Percentiles rank a stretch among this genome's conserved stretches.
These are phyloP conservation scores for Colletotrichum gigasporum DNA, from an alignment of 2,329 filamentous ascomycete genomes.

Conservation along the genomic window DNA sequence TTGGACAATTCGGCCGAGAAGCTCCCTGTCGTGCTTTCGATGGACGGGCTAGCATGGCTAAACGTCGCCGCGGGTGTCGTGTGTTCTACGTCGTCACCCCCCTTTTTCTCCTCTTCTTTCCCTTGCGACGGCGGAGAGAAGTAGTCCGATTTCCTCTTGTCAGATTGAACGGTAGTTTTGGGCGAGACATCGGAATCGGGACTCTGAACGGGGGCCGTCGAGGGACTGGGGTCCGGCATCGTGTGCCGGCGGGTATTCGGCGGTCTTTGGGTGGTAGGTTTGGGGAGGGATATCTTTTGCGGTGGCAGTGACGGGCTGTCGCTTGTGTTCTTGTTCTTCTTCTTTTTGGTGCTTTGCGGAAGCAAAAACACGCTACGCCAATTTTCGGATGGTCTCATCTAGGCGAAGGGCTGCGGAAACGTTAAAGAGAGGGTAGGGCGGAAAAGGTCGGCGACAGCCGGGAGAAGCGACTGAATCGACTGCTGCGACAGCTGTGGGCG, in stretches of 20 bases:
- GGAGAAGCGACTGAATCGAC: too few species aligned
- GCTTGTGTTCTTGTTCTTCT: slow-evolving; percentile 20
- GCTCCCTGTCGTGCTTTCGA: slow-evolving; percentile 15
- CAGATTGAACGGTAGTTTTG: slow-evolving; percentile 40
- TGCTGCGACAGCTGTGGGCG: slow-evolving; percentile 5
- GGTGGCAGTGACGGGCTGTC: slow-evolving; percentile 5
- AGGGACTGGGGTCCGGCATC: slow-evolving; percentile 29
- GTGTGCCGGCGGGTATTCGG: slow-evolving; percentile 16
- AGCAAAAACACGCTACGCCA: slow-evolving; percentile 29
- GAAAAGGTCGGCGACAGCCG: too few species aligned
- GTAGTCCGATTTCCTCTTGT: slow-evolving; percentile 37
- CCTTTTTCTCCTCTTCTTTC: slow-evolving; percentile 4
- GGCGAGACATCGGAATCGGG: slow-evolving; percentile 56
- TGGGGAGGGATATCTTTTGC: slow-evolving; percentile 1
- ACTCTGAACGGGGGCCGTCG: slow-evolving; percentile 41
- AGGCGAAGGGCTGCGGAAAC: too few species aligned
- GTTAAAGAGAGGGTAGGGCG: too few species aligned
- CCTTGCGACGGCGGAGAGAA: slow-evolving; percentile 34
- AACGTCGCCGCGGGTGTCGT: slow-evolving; percentile 23
- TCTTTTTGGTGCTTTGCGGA: slow-evolving; percentile 27
- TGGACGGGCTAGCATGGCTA: slow-evolving; percentile 19
- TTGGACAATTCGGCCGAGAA: slow-evolving; percentile 16
- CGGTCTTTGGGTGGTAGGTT: not conserved
- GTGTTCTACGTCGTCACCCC: not conserved
- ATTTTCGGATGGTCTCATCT: slow-evolving; percentile 26